Evolutionary conservation across 345 rosid genomes (phyloP).

Genomic region (Schrenkiella parvula): DNA sequence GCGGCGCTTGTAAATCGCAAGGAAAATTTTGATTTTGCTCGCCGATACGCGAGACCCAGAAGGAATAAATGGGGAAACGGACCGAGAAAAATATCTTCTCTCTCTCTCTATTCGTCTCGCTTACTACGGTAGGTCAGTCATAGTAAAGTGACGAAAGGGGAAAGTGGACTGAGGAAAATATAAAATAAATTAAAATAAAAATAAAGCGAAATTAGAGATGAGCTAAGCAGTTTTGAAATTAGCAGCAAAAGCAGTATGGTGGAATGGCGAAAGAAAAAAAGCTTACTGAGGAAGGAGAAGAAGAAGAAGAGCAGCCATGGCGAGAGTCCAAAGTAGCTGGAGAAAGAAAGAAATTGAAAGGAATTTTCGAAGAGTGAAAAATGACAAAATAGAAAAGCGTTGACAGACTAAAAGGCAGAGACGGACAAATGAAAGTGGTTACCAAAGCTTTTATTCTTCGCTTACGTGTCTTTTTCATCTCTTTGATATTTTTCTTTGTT

Average conservation of each 20-base stretch:
- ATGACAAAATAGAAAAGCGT: conserved; percentile 39
- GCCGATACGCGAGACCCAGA: neutral
- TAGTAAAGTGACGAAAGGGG: conserved; percentile 31
- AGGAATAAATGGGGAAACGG: neutral
- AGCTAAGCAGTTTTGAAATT: neutral
- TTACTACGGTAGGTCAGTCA: conserved; percentile 32
- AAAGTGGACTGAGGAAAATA: conserved; percentile 18
- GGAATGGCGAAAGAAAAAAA: neutral
- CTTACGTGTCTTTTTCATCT: conserved; percentile 19
- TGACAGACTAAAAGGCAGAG: conserved; percentile 30
- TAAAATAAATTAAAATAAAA: neutral
- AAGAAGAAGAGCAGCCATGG: conserved; percentile 11
- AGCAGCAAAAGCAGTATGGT: neutral
- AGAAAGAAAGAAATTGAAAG: neutral
- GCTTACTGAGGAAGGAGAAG: neutral
- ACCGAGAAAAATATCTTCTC: conserved; percentile 14
- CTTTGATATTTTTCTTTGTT: too few relatives aligned
- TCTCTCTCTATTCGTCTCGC: neutral
- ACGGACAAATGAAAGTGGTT: conserved; percentile 33
- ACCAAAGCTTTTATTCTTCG: conserved; percentile 7
- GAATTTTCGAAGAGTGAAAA: conserved; percentile 7
- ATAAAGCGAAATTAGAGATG: neutral
- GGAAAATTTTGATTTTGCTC: neutral
- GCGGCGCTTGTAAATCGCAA: conserved; percentile 8
- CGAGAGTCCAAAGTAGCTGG: conserved; percentile 20